Conservation (phyloP, 148 eudicot species). For the Dianthus caryophyllus region DNA sequence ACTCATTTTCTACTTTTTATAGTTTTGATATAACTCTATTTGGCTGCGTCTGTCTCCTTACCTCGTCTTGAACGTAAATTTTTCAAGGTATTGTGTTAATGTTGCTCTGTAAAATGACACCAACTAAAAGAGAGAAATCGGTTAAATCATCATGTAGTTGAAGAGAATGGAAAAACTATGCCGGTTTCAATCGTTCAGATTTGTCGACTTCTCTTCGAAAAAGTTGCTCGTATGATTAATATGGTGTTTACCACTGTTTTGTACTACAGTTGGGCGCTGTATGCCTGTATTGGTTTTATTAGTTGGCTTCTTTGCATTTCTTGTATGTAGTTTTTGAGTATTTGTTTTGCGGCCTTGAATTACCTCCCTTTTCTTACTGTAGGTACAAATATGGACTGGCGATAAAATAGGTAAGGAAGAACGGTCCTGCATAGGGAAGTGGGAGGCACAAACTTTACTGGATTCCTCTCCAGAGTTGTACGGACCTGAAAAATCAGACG, state of each 20-base stretch:
- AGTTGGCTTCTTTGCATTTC: neutral
- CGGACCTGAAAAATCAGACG: conserved; percentile 60
- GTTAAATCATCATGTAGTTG: neutral
- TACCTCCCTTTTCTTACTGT: conserved; percentile 16
- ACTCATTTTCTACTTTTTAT: neutral
- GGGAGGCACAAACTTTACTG: conserved; percentile 71
- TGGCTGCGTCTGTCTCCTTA: neutral
- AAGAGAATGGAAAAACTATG: neutral
- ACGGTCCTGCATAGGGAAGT: conserved; percentile 79
- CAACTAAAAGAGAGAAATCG: neutral
- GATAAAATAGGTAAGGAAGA: conserved; percentile 81
- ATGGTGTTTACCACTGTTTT: neutral
- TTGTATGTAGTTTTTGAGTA: neutral
- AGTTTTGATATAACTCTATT: neutral
- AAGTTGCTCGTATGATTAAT: neutral
- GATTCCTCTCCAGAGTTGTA: conserved; percentile 65
- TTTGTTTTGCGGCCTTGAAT: neutral
- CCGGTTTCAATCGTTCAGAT: neutral
- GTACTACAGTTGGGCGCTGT: neutral
- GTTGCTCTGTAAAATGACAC: neutral
- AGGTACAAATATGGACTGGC: conserved; percentile 99
- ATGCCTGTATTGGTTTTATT: neutral
- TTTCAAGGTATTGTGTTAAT: no score
- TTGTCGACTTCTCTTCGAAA: neutral
- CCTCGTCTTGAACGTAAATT: no score